Evolutionary conservation across 805 yeast species (phyloP), one percentile per base, ranked within the genome.

Genomic region (Saccharomycopsis selenospora): DNA sequence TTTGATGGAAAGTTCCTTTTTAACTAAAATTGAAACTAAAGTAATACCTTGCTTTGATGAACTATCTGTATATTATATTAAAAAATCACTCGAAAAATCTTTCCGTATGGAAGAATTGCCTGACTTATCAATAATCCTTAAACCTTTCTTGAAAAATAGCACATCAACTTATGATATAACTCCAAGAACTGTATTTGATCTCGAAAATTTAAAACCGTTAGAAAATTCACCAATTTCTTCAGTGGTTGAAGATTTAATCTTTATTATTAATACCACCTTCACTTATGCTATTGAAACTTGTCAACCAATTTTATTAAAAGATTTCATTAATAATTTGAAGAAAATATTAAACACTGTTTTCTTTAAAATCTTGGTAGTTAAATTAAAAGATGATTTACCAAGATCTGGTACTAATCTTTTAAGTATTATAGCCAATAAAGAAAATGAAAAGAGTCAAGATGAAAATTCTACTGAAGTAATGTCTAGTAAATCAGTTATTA

Each of bases 81-180:
- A 88, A 47, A 72, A 87, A 38, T 84, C 96, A 0, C 72, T 90
- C 36, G 93, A 85, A 58, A 87, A 83, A 59, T 86, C 96, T 1
- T 76, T 85, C 42, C 73, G 79, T 44, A 71, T 88, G 28, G 98
- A 93, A 61, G 89, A 83, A 56, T 56, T 85, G 17, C 95, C 95
- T 0, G 77, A 77, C 40, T 57, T 73, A 48, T 59, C 70, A 55
- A 48, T 69, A 55, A 50, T 63, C 58, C 46, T 67, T 55, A 50
- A 54, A 26, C 40, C 50, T 3, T 52, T 52, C 17, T 24, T 44
- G 18, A 50, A 47, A 26, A 43, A 41, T 24, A 20, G 25, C 26
- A 18, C 30, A 17, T 24, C 20, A 8, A 36, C 36, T 3, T 26
- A 18, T 6, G 43, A 27, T 43, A 33, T 33, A 23, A 24, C 38